phyloP scores from a whole-genome alignment of 768 basidiomycete species.

The Agaricus bisporus region DNA sequence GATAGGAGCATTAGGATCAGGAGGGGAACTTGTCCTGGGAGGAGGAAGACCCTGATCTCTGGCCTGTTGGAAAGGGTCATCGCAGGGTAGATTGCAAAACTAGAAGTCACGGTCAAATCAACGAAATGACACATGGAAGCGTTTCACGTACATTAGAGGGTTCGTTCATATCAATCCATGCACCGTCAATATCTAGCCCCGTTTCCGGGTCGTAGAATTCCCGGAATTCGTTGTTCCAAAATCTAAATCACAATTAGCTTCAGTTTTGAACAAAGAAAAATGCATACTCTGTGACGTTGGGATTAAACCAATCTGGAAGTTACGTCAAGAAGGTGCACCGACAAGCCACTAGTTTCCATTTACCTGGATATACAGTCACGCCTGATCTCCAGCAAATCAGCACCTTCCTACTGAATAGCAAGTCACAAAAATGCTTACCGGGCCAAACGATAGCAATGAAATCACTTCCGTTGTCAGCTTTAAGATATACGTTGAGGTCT shows the following conservation, averaged over 20 bases:
- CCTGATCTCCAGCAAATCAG: background rate
- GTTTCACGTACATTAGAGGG: conserved; percentile 47
- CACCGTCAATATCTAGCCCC: conserved; percentile 63
- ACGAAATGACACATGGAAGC: background rate
- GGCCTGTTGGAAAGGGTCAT: conserved; percentile 55
- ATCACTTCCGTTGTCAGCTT: conserved; percentile 52
- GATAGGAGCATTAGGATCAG: conserved; percentile 47
- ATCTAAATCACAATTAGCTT: conserved; percentile 26
- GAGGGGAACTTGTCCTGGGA: conserved; percentile 39
- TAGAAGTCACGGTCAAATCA: conserved; percentile 14
- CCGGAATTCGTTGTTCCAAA: conserved; percentile 58
- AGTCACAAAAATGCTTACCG: conserved; percentile 51
- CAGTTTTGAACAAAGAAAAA: too few relatives aligned
- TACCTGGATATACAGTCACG: conserved; percentile 9
- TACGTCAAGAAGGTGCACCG: background rate
- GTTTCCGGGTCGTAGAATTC: conserved; percentile 45
- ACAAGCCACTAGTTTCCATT: background rate
- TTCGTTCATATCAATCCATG: conserved; percentile 78
- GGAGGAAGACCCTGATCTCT: conserved; percentile 48
- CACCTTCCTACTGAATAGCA: conserved; percentile 22
- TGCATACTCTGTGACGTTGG: conserved; percentile 43
- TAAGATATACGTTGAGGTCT: conserved; percentile 50
- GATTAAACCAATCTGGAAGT: conserved; percentile 53
- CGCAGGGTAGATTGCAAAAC: conserved; percentile 62
- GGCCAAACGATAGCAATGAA: conserved; percentile 62